These are phyloP conservation scores for Phytophthora pseudosyringae DNA, from an alignment of 352 stramenopile genomes.

Conservation along the genomic window DNA sequence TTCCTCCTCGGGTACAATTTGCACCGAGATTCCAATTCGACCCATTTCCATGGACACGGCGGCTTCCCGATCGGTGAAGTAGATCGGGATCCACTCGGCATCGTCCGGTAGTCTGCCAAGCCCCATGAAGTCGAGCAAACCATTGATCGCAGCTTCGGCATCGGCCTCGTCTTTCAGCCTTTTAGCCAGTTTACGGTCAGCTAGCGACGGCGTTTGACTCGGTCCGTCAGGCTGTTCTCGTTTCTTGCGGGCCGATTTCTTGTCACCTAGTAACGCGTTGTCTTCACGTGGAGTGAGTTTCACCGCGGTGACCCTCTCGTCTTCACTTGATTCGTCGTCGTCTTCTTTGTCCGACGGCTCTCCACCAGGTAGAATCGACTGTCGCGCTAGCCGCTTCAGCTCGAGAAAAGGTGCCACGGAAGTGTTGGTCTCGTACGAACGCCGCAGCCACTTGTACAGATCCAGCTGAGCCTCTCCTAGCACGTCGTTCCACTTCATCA, in stretches of 20 bases:
- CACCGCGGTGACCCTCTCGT: constrained; percentile 6
- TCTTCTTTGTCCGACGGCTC: neutral
- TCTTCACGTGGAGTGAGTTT: constrained; percentile 38
- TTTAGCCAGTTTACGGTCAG: constrained; percentile 30
- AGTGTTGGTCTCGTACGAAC: constrained; percentile 63
- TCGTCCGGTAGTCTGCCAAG: constrained; percentile 79
- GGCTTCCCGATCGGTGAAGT: constrained; percentile 78
- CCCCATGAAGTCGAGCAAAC: constrained; percentile 73
- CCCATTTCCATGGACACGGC: constrained; percentile 75
- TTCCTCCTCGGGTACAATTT: constrained; percentile 90
- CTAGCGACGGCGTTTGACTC: constrained; percentile 21
- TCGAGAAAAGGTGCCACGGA: constrained; percentile 71
- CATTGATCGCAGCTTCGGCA: constrained; percentile 61
- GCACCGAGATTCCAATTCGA: constrained; percentile 60
- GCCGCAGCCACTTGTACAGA: constrained; percentile 84
- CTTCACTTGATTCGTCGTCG: constrained; percentile 23
- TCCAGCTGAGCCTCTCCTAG: constrained; percentile 88
- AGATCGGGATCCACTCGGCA: constrained; percentile 77
- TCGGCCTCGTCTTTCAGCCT: constrained; percentile 63
- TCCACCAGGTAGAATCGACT: neutral
- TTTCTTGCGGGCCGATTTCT: constrained; percentile 16
- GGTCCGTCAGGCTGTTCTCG: neutral
- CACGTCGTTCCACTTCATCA: constrained; percentile 93
- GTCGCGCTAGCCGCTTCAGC: constrained; percentile 43
- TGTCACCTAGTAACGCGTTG: constrained; percentile 39